A percentile compares a stretch with the other conserved stretches of the same genome.
Evolutionary conservation across 805 yeast genomes (phyloP).

Genomic region (Candida sonorensis): DNA sequence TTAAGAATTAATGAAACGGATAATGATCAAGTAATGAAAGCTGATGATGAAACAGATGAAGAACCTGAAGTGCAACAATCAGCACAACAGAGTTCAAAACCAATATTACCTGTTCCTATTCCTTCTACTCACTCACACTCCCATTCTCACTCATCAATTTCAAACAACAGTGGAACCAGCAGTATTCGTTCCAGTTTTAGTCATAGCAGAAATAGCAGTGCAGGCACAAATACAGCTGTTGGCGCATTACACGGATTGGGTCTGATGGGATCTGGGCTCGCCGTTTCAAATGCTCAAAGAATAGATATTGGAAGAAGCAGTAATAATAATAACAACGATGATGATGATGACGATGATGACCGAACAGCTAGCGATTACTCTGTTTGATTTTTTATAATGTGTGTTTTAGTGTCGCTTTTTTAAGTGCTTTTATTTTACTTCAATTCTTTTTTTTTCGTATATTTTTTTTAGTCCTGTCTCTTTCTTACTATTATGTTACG

Average conservation of each 20-base stretch:
- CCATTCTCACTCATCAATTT: not conserved
- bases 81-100: too few species aligned
- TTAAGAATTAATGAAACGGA: not conserved
- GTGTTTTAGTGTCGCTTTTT: not conserved
- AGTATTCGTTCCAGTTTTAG: conserved; percentile 1
- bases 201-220: conserved; percentile 1
- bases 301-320: too few species aligned
- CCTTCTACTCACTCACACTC: too few species aligned
- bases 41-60: conserved; percentile 3
- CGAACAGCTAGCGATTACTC: conserved; percentile 20
- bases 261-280: conserved; percentile 1
- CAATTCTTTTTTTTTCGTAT: not conserved
- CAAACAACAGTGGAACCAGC: conserved; percentile 11
- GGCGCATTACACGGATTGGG: conserved; percentile 14
- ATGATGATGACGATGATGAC: conserved; percentile 24
- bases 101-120: too few species aligned
- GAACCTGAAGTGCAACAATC: too few species aligned
- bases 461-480: too few species aligned
- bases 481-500: too few species aligned
- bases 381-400: conserved; percentile 5
- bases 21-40: not conserved
- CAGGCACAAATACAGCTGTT: too few species aligned
- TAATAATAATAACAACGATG: conserved; percentile 9
- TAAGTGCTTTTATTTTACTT: too few species aligned
- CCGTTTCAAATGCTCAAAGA: not conserved